Base-by-base conservation (phyloP, 345 rosid species). In the Eucalyptus marginata region DNA sequence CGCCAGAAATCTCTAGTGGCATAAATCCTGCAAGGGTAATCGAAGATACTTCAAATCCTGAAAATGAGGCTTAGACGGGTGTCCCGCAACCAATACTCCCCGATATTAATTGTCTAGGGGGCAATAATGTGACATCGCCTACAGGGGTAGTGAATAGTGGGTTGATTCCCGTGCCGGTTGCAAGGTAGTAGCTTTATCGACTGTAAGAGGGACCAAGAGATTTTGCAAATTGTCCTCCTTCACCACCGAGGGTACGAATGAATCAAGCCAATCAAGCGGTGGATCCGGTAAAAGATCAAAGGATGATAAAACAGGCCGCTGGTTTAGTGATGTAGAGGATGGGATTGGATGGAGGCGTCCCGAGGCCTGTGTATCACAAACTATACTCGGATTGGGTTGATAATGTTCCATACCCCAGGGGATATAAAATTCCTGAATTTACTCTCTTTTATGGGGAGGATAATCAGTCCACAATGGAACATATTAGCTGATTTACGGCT, bases 1-100 rank as follows among this genome's bases (percentile, higher is more conserved):
- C 0, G 1, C 15, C 2, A 13, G 0, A 27, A 29, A 12, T 5
- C n/a, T 12, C 7, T 25, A 27, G 7, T 4, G 66, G n/a, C 27
- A 22, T 24, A 24, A 56, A 56, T 56, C 62, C 12, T 4, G 13
- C 12, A 56, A 56, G 27, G 27, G 12, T 56, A 4, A 20, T 56
- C 8, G 3, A 22, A 20, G 59, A 54, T 20, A 20, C 59, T 20
- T 54, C 27, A 8, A 22, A 22, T 11, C 27, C 0, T 20, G 12
- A 22, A 54, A 54, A 20, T 22, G 59, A 54, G 10, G 27, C 59
- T 3, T 22, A 54, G 27, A 9, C 9, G 1, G 5, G 59, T 59
- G 15, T 59, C 13, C n/a, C 1, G 0, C 15, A 59, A 27, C 16
- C 15, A 12, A 12, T 27, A 25, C 14, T 59, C 7, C 16, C 0